Evolutionary conservation across 2,329 filamentous ascomycete genomes (phyloP).

Genomic region (Verticillium isaacii): DNA sequence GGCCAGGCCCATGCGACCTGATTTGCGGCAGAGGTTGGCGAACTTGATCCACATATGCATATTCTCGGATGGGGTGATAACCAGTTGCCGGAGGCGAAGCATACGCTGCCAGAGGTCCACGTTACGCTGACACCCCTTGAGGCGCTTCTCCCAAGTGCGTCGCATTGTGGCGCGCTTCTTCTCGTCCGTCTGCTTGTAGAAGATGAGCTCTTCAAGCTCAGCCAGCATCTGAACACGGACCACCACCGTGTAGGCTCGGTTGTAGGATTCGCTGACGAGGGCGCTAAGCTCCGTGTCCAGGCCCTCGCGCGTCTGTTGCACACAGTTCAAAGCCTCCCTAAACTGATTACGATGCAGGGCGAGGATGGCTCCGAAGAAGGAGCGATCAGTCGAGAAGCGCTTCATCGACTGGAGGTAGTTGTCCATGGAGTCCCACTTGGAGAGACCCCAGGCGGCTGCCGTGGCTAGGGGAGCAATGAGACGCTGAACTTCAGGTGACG

Average conservation of each 20-base stretch:
- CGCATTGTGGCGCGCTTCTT: constrained; percentile 90
- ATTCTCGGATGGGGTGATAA: constrained; percentile 87
- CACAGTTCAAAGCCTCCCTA: constrained; percentile 80
- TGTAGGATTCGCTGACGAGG: constrained; percentile 96
- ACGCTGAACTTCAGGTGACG: constrained; percentile 79
- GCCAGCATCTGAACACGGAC: constrained; percentile 98
- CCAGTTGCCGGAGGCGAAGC: constrained; percentile 88
- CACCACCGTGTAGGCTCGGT: constrained; percentile 94
- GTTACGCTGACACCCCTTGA: constrained; percentile 93
- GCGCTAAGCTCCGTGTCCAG: constrained; percentile 94
- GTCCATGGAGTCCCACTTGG: constrained; percentile 98
- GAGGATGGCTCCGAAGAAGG: constrained; percentile 96
- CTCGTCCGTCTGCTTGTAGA: constrained; percentile 90
- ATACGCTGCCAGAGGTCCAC: constrained; percentile 98
- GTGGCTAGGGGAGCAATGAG: constrained; percentile 91
- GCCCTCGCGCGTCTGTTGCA: constrained; percentile 87
- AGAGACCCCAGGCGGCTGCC: constrained; percentile 91
- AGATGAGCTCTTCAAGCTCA: constrained; percentile 95
- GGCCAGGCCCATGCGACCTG: constrained; percentile 85
- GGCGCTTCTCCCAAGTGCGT: constrained; percentile 88
- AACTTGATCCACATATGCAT: constrained; percentile 99
- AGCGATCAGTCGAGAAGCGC: constrained; percentile 84
- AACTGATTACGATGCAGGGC: constrained; percentile 95
- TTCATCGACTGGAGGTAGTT: constrained; percentile 96
- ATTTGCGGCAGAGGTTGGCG: constrained; percentile 95